Evolutionary conservation across 2,329 filamentous ascomycete species (phyloP).

Genomic region (Aureobasidium sp.): DNA sequence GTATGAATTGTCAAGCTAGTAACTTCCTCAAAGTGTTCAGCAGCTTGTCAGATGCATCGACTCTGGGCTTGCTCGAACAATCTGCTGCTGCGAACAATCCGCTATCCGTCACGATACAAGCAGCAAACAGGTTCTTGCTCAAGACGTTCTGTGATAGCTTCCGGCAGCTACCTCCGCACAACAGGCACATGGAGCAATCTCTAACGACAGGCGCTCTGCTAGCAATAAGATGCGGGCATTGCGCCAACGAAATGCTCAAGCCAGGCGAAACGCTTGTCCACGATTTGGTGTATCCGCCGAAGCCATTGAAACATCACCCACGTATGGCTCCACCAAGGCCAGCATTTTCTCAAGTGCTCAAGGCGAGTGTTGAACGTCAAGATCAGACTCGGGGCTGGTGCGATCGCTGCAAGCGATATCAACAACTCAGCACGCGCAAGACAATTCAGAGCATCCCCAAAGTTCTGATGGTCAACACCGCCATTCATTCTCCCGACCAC

Average conservation of each 20-base stretch:
- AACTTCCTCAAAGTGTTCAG: constrained; percentile 89
- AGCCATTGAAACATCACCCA: constrained; percentile 37
- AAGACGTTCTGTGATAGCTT: constrained; percentile 67
- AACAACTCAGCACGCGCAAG: constrained; percentile 77
- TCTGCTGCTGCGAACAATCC: constrained; percentile 61
- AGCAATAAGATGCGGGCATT: constrained; percentile 77
- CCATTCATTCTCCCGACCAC: constrained; percentile 65
- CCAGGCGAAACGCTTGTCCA: constrained; percentile 75
- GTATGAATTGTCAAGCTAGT: constrained; percentile 90
- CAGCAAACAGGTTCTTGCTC: constrained; percentile 76
- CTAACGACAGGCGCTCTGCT: constrained; percentile 65
- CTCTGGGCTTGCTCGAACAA: constrained; percentile 77
- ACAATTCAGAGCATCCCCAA: constrained; percentile 73
- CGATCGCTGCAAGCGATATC: constrained; percentile 81
- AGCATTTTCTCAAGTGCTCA: constrained; percentile 83
- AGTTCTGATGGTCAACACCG: constrained; percentile 81
- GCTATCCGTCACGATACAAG: constrained; percentile 76
- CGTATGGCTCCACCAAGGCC: constrained; percentile 39
- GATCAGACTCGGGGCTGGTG: constrained; percentile 91
- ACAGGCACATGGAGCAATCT: constrained; percentile 61
- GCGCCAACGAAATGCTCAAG: constrained; percentile 75
- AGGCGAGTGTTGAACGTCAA: constrained; percentile 83
- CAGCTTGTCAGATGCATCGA: constrained; percentile 68
- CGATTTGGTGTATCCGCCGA: constrained; percentile 72
- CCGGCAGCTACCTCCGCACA: constrained; percentile 56